phyloP scores from a whole-genome alignment of 192 early-diverging fungal genomes.

The Podila minutissima region DNA sequence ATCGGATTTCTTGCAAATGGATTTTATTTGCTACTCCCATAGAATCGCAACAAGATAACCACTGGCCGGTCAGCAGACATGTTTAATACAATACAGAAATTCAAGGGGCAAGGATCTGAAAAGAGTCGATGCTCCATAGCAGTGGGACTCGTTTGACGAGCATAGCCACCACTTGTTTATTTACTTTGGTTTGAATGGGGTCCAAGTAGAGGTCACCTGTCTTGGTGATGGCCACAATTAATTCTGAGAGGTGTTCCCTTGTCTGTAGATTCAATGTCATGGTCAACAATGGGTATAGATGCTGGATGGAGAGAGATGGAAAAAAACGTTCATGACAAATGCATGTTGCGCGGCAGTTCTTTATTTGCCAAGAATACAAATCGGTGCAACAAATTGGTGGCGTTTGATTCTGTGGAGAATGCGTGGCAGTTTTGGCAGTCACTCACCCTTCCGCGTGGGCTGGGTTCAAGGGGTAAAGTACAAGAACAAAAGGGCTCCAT shows the following conservation, averaged over 20 bases:
- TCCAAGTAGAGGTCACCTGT: conserved; percentile 49
- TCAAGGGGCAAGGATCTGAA: background rate
- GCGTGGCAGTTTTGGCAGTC: background rate
- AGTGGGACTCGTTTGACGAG: background rate
- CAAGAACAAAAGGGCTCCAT: background rate
- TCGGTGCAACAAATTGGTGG: no score
- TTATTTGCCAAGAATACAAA: no score
- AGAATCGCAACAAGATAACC: background rate
- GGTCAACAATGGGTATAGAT: background rate
- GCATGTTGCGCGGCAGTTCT: no score
- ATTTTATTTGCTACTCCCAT: conserved; percentile 52
- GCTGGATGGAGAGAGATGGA: conserved; percentile 13
- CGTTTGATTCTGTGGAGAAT: background rate
- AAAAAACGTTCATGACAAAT: background rate
- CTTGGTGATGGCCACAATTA: conserved; percentile 33
- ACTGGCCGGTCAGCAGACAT: no score
- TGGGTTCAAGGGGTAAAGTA: background rate
- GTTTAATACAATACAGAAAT: background rate
- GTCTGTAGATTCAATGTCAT: conserved; percentile 33
- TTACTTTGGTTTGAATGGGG: conserved; percentile 37
- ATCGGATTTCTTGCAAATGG: conserved; percentile 56
- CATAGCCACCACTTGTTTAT: background rate
- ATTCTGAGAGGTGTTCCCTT: conserved; percentile 22
- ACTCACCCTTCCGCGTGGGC: background rate
- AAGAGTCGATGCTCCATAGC: background rate